phyloP scores from a whole-genome alignment of 352 stramenopile species.

The Phytophthora europaea region DNA sequence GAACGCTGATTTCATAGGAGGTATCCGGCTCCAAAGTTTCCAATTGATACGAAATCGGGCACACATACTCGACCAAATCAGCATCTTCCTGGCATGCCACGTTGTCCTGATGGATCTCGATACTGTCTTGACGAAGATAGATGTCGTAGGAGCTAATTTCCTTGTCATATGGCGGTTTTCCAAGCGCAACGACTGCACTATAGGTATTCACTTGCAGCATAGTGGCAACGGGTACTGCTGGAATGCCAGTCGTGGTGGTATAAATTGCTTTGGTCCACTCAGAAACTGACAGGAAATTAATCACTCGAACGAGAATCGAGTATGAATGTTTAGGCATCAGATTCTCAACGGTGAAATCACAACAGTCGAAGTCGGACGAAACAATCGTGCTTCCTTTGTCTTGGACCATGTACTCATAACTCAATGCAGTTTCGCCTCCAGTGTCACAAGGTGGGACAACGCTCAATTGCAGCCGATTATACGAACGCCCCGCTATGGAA shows the following conservation, averaged over 20 bases:
- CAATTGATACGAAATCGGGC: slow-evolving; percentile 27
- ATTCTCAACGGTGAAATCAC: slow-evolving; percentile 42
- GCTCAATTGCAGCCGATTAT: slow-evolving; percentile 50
- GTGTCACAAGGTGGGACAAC: slow-evolving; percentile 50
- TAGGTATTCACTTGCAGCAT: slow-evolving; percentile 53
- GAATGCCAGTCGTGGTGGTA: slow-evolving; percentile 49
- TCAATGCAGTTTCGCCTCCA: slow-evolving; percentile 36
- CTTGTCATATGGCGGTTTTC: slow-evolving; percentile 25
- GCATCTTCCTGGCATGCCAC: slow-evolving; percentile 9
- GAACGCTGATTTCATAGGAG: slow-evolving; percentile 37
- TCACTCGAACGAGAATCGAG: slow-evolving; percentile 35
- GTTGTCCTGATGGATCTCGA: background rate
- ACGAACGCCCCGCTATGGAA: slow-evolving; percentile 15
- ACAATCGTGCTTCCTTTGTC: slow-evolving; percentile 13
- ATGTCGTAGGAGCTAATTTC: slow-evolving; percentile 57
- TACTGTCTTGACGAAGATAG: slow-evolving; percentile 7
- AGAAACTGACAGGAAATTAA: slow-evolving; percentile 34
- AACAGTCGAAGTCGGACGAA: slow-evolving; percentile 53
- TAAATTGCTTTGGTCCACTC: slow-evolving; percentile 26
- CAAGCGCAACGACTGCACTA: slow-evolving; percentile 44
- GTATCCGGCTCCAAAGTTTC: slow-evolving; percentile 23
- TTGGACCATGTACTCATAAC: slow-evolving; percentile 52
- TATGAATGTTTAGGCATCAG: slow-evolving; percentile 43
- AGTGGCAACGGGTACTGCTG: slow-evolving; percentile 18
- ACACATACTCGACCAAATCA: slow-evolving; percentile 15